A percentile compares a stretch with the other conserved stretches of the same genome.
Evolutionary conservation across 2,329 filamentous ascomycete species (phyloP).

Genomic region (Parafenestella ontariensis): DNA sequence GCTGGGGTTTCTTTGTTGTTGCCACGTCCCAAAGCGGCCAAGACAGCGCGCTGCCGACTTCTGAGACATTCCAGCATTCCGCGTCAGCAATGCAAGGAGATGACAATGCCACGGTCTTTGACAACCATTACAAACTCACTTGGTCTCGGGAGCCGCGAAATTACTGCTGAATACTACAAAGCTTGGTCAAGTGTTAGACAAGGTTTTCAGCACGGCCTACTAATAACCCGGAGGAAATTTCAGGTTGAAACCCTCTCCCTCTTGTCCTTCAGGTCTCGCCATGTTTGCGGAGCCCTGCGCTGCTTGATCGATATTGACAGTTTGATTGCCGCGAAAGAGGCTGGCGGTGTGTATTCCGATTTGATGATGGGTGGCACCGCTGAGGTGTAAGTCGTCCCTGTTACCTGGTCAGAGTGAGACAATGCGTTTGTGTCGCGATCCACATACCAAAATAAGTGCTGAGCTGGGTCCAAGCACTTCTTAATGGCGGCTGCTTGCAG

Average conservation of each 20-base stretch:
- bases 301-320: constrained; percentile 35
- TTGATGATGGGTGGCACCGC: constrained; percentile 43
- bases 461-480: constrained; percentile 39
- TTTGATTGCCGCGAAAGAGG: constrained; percentile 41
- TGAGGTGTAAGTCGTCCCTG: constrained; percentile 47
- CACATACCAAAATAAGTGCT: constrained; percentile 47
- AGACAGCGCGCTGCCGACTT: constrained; percentile 31
- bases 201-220: constrained; percentile 17
- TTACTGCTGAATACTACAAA: constrained; percentile 10
- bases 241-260: constrained; percentile 31
- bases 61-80: constrained; percentile 46
- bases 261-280: constrained; percentile 19
- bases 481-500: constrained; percentile 38
- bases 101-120: constrained; percentile 32
- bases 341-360: constrained; percentile 46
- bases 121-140: constrained; percentile 25
- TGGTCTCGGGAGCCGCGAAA: constrained; percentile 24
- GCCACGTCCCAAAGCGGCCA: constrained; percentile 40
- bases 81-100: constrained; percentile 45
- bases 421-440: constrained; percentile 36
- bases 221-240: constrained; percentile 45
- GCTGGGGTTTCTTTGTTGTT: constrained; percentile 48
- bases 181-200: constrained; percentile 25
- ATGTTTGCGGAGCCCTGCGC: constrained; percentile 19
- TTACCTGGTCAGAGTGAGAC: constrained; percentile 36